Conservation (phyloP, 2,329 filamentous ascomycete genomes). For the Pyrenophora teres region DNA sequence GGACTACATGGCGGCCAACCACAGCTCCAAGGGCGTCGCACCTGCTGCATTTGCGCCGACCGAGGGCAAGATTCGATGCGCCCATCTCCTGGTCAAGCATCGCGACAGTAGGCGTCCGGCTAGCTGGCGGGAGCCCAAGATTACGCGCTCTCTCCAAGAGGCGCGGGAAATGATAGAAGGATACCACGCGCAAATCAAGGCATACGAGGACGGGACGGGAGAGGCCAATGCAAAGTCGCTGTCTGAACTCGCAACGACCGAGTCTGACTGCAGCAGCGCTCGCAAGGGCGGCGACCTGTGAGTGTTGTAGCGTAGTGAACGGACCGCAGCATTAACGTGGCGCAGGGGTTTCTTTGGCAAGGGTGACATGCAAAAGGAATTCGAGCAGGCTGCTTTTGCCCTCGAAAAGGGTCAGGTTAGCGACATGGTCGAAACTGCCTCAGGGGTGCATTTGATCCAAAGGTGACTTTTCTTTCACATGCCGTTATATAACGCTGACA, state of each 20-base stretch:
- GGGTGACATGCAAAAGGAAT: slow-evolving; percentile 98
- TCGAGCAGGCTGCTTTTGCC: slow-evolving; percentile 94
- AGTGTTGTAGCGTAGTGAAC: slow-evolving; percentile 41
- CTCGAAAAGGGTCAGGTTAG: slow-evolving; percentile 87
- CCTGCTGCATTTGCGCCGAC: slow-evolving; percentile 44
- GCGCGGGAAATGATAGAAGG: slow-evolving; percentile 75
- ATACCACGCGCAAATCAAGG: slow-evolving; percentile 76
- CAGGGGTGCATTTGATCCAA: slow-evolving; percentile 93
- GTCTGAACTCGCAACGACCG: slow-evolving; percentile 81
- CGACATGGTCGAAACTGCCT: slow-evolving; percentile 85
- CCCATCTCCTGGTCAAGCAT: slow-evolving; percentile 94
- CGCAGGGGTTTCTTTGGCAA: slow-evolving; percentile 83
- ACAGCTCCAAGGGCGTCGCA: slow-evolving; percentile 63
- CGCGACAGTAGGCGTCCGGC: slow-evolving; percentile 82
- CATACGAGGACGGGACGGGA: slow-evolving; percentile 59
- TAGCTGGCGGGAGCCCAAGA: slow-evolving; percentile 90
- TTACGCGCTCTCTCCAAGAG: slow-evolving; percentile 87
- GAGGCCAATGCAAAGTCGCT: slow-evolving; percentile 52
- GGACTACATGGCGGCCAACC: slow-evolving; percentile 87
- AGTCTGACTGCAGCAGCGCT: slow-evolving; percentile 95
- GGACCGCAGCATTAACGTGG: not conserved
- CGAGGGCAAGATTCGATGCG: slow-evolving; percentile 85
- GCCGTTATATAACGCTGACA: slow-evolving; percentile 16
- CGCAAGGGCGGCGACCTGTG: slow-evolving; percentile 89
- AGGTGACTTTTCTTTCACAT: slow-evolving; percentile 57